Evolutionary conservation across 306 rosid species (phyloP).

Genomic region (Sphenostylis stenocarpa): DNA sequence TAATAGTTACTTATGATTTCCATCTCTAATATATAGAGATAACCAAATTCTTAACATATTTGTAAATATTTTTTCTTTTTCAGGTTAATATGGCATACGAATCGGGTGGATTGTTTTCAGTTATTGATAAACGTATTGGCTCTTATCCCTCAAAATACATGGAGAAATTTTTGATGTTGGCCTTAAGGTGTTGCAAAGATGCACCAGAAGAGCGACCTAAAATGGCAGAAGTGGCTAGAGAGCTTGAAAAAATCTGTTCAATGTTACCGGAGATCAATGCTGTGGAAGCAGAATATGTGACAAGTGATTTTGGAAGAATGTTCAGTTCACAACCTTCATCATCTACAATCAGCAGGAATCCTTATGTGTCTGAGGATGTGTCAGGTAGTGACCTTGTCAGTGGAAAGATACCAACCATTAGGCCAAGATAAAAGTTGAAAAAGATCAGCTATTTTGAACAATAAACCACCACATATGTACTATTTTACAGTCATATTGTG

Average conservation of each 20-base stretch:
- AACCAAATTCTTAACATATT: background rate
- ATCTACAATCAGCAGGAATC: background rate
- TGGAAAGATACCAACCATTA: conserved; percentile 2
- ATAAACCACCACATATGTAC: background rate
- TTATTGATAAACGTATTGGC: background rate
- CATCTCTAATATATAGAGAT: background rate
- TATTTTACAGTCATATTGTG: background rate
- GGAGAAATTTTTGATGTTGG: background rate
- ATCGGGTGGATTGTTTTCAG: background rate
- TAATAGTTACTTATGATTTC: background rate
- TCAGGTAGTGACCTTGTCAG: background rate
- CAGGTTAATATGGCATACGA: background rate
- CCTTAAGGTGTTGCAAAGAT: conserved; percentile 70
- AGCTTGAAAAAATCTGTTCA: conserved; percentile 63
- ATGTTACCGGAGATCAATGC: conserved; percentile 41
- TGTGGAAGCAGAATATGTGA: background rate
- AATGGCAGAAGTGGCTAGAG: conserved; percentile 76
- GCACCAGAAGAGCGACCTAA: conserved; percentile 81
- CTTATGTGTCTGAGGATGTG: background rate
- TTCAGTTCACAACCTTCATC: background rate
- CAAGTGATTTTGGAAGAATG: background rate
- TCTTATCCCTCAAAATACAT: background rate
- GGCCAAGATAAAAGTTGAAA: background rate
- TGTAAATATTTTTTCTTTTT: background rate
- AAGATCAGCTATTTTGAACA: background rate